phyloP scores from a whole-genome alignment of 2,329 filamentous ascomycete species.

The Phoma herbarum region DNA sequence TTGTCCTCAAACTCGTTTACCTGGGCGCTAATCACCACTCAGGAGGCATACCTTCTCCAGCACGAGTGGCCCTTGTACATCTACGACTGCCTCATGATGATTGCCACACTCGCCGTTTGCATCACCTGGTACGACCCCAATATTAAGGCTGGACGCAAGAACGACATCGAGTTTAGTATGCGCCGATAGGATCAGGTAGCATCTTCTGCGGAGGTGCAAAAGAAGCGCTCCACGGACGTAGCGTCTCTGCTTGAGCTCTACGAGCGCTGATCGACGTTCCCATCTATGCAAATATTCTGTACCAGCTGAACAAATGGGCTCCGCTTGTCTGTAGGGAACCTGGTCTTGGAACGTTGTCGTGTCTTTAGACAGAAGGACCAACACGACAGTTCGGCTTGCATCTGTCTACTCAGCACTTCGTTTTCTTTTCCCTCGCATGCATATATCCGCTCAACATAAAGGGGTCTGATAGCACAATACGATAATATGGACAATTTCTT shows the following conservation, averaged over 20 bases:
- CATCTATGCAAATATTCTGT: too few relatives aligned
- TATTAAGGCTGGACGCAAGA: conserved; percentile 32
- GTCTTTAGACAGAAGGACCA: too few relatives aligned
- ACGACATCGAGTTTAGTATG: conserved; percentile 33
- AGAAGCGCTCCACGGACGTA: conserved; percentile 8
- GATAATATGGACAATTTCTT: too few relatives aligned
- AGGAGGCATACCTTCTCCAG: conserved; percentile 38
- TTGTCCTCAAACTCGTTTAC: background rate
- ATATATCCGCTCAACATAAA: too few relatives aligned
- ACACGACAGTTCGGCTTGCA: background rate
- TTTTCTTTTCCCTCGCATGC: background rate
- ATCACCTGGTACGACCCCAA: conserved; percentile 41
- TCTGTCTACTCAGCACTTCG: background rate
- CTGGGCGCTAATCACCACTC: conserved; percentile 13
- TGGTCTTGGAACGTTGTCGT: too few relatives aligned
- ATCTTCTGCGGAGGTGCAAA: background rate
- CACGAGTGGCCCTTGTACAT: conserved; percentile 42
- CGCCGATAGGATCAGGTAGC: conserved; percentile 20
- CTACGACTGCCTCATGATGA: conserved; percentile 42
- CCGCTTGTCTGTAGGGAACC: background rate
- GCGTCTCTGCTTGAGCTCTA: conserved; percentile 21
- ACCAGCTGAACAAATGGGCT: too few relatives aligned
- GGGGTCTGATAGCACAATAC: too few relatives aligned
- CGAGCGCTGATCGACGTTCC: conserved; percentile 13
- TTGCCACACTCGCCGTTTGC: conserved; percentile 33